A percentile compares a stretch with the other conserved stretches of the same genome.
These are phyloP conservation scores for Diaporthe sp. DNA, from an alignment of 2,329 filamentous ascomycete species.

Conservation along the genomic window DNA sequence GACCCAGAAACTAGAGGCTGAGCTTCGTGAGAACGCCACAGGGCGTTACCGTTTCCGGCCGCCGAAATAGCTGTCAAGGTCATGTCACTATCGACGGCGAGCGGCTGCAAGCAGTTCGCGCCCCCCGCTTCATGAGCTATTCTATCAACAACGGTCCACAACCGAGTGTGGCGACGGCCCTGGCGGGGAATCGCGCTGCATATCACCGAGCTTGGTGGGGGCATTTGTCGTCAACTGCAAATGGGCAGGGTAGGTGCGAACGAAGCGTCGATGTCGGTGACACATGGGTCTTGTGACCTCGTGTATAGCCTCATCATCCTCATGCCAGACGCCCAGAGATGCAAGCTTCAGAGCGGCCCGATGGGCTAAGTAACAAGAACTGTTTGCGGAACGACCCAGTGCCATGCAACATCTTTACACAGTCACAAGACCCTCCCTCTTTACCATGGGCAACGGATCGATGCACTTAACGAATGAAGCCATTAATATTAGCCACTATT, in stretches of 20 bases:
- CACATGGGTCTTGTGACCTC: neutral
- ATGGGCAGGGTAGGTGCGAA: neutral
- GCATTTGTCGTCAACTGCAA: neutral
- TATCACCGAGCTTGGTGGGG: neutral
- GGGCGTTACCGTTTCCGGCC: too few species aligned
- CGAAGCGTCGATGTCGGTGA: neutral
- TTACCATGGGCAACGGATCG: too few species aligned
- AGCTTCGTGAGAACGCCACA: neutral
- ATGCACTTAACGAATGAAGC: neutral
- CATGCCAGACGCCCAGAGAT: too few species aligned
- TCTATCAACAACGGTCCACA: neutral
- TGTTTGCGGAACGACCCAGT: too few species aligned
- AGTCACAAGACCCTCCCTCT: neutral
- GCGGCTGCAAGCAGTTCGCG: neutral
- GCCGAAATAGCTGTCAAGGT: neutral
- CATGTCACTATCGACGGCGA: neutral
- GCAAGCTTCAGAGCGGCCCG: neutral
- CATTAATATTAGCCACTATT: constrained; percentile 30
- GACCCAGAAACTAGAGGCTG: neutral
- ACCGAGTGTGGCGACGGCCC: too few species aligned
- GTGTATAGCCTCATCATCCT: too few species aligned
- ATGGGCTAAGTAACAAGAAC: neutral
- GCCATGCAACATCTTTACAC: too few species aligned
- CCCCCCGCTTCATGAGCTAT: neutral
- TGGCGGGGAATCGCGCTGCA: too few species aligned